phyloP scores from a whole-genome alignment of 2,329 filamentous ascomycete genomes.

The Colletotrichum lupini region DNA sequence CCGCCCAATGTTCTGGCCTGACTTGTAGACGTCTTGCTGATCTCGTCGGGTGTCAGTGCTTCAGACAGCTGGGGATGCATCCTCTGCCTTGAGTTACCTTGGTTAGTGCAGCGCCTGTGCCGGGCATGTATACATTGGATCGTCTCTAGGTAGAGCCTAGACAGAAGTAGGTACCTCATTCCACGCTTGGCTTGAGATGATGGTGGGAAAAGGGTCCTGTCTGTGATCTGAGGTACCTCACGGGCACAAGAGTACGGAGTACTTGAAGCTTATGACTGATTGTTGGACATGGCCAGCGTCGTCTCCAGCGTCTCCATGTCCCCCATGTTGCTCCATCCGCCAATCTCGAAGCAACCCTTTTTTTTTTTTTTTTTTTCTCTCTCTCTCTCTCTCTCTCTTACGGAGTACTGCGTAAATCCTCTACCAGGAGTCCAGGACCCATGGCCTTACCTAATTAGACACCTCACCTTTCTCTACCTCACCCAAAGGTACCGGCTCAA shows the following conservation, averaged over 20 bases:
- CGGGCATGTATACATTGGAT: background rate
- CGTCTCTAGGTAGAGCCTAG: background rate
- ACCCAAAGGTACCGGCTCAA: background rate
- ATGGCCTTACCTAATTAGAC: constrained; percentile 32
- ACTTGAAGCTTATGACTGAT: background rate
- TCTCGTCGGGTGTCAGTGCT: constrained; percentile 24
- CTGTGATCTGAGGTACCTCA: background rate
- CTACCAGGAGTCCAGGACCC: background rate
- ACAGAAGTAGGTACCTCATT: too few relatives aligned
- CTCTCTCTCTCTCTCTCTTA: too few relatives aligned
- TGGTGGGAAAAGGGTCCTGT: background rate
- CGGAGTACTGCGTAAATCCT: background rate
- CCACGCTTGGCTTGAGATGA: background rate
- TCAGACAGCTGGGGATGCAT: background rate
- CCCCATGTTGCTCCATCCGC: constrained; percentile 17
- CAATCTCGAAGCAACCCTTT: constrained; percentile 21
- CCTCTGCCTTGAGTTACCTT: background rate
- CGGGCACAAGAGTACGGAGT: background rate
- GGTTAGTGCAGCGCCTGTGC: background rate
- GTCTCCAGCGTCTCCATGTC: background rate
- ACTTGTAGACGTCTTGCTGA: background rate
- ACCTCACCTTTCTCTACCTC: constrained; percentile 18
- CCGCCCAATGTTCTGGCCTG: too few relatives aligned
- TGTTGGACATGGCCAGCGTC: background rate
- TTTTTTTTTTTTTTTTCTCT: background rate